Conservation (phyloP, 495 filamentous ascomycete genomes). For the Aspergillus bridgeri region DNA sequence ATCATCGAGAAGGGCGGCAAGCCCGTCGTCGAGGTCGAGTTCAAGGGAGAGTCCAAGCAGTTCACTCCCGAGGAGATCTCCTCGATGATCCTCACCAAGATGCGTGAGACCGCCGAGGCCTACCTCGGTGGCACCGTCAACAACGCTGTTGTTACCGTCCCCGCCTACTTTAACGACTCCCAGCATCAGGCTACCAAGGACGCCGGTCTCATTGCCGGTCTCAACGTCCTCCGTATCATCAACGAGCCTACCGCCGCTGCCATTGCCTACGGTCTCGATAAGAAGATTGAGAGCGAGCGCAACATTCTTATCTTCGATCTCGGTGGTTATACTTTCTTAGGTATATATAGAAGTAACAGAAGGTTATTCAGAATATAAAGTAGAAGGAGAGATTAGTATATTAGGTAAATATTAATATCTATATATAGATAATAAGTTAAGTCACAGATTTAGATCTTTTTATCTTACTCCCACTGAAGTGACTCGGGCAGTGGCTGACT, state of each 20-base stretch:
- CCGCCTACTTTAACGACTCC: constrained; percentile 99
- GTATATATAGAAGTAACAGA: too few species aligned
- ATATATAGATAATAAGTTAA: too few species aligned
- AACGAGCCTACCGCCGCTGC: constrained; percentile 98
- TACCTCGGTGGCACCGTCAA: constrained; percentile 96
- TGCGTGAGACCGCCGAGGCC: constrained; percentile 96
- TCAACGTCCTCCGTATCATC: constrained; percentile 99
- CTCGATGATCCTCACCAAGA: constrained; percentile 92
- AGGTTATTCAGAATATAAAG: too few species aligned
- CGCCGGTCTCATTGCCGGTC: constrained; percentile 91
- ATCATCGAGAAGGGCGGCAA: constrained; percentile 83
- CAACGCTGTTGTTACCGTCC: constrained; percentile 97
- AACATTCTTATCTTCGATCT: constrained; percentile 99
- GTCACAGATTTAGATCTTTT: too few species aligned
- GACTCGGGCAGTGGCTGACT: too few species aligned
- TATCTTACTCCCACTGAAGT: too few species aligned
- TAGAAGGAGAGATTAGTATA: too few species aligned
- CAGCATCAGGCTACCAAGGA: constrained; percentile 99
- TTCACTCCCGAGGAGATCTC: constrained; percentile 99
- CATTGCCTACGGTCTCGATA: constrained; percentile 88
- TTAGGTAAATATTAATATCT: too few species aligned
- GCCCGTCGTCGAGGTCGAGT: constrained; percentile 92
- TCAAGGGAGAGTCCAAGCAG: constrained; percentile 87
- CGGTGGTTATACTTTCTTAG: constrained; percentile 98
- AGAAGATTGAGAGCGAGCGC: constrained; percentile 95